These are phyloP conservation scores for Phoma sp. DNA, from an alignment of 2,329 filamentous ascomycete species.

Conservation along the genomic window DNA sequence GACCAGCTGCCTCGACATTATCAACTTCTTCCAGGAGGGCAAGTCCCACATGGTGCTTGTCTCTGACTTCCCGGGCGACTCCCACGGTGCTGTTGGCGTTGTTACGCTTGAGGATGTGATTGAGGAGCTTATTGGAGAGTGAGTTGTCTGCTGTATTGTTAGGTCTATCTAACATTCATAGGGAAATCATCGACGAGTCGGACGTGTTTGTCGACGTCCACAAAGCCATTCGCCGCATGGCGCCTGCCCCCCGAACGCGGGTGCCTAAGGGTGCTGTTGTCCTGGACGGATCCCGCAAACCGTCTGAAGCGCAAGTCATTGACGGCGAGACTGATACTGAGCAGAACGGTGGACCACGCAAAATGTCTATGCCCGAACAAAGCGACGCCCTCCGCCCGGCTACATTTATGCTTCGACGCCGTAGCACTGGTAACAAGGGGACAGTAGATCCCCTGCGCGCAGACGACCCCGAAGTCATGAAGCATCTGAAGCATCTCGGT, in stretches of 20 bases:
- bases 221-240: slow-evolving; percentile 91
- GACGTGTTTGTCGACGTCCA: slow-evolving; percentile 98
- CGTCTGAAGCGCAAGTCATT: slow-evolving; percentile 31
- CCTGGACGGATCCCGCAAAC: slow-evolving; percentile 47
- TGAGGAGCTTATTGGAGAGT: slow-evolving; percentile 98
- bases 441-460: slow-evolving; percentile 55
- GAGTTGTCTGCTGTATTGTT: slow-evolving; percentile 51
- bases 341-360: slow-evolving; percentile 28
- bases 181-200: slow-evolving; percentile 98
- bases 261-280: slow-evolving; percentile 65
- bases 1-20: slow-evolving; percentile 96
- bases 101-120: slow-evolving; percentile 98
- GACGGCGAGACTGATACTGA: slow-evolving; percentile 27
- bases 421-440: slow-evolving; percentile 51
- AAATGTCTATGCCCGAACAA: slow-evolving; percentile 44
- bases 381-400: slow-evolving; percentile 44
- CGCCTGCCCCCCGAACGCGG: slow-evolving; percentile 81
- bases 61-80: slow-evolving; percentile 87
- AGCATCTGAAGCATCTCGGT: slow-evolving; percentile 69
- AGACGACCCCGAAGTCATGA: slow-evolving; percentile 62
- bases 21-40: slow-evolving; percentile 99
- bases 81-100: slow-evolving; percentile 88
- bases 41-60: slow-evolving; percentile 99
- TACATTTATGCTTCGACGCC: slow-evolving; percentile 55
- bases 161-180: slow-evolving; percentile 45